Evolutionary conservation across 768 basidiomycete species (phyloP).

Genomic region (Rhizopogon rudus): DNA sequence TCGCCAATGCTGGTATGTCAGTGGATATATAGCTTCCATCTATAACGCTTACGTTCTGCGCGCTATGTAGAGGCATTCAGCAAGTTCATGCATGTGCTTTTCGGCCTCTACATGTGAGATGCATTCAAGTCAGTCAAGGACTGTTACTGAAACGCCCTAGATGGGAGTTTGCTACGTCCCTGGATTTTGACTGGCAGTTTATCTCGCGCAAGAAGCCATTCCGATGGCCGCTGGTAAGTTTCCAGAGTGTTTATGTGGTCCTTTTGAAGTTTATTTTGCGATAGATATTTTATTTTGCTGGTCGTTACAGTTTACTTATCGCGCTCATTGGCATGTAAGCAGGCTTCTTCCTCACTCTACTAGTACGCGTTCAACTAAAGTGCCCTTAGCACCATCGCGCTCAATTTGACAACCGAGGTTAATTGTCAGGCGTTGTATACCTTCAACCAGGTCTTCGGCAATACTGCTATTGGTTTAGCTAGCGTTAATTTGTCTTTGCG

Average conservation of each 20-base stretch:
- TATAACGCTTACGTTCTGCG: slow-evolving; percentile 4
- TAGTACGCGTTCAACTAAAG: neutral
- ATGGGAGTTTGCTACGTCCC: slow-evolving; percentile 63
- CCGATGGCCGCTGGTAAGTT: slow-evolving; percentile 61
- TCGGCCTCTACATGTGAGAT: slow-evolving; percentile 57
- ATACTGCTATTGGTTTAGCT: slow-evolving; percentile 62
- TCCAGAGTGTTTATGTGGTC: neutral
- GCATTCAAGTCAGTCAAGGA: neutral
- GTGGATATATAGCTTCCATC: neutral
- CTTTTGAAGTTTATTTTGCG: neutral
- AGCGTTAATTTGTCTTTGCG: slow-evolving; percentile 67
- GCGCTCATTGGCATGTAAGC: slow-evolving; percentile 68
- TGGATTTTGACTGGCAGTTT: slow-evolving; percentile 62
- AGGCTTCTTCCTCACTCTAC: neutral
- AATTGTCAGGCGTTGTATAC: slow-evolving; percentile 68
- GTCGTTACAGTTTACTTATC: slow-evolving; percentile 60
- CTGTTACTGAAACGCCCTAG: slow-evolving; percentile 27
- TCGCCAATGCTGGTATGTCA: slow-evolving; percentile 40
- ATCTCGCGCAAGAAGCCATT: slow-evolving; percentile 52
- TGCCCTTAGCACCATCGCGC: slow-evolving; percentile 42
- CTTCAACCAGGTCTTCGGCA: slow-evolving; percentile 62
- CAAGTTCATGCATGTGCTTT: slow-evolving; percentile 54
- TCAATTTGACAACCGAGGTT: slow-evolving; percentile 55
- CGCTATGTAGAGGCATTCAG: slow-evolving; percentile 26
- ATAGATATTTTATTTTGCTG: slow-evolving; percentile 65